Evolutionary conservation across 805 yeast species (phyloP).

Genomic region (Kuraishia floccosa): DNA sequence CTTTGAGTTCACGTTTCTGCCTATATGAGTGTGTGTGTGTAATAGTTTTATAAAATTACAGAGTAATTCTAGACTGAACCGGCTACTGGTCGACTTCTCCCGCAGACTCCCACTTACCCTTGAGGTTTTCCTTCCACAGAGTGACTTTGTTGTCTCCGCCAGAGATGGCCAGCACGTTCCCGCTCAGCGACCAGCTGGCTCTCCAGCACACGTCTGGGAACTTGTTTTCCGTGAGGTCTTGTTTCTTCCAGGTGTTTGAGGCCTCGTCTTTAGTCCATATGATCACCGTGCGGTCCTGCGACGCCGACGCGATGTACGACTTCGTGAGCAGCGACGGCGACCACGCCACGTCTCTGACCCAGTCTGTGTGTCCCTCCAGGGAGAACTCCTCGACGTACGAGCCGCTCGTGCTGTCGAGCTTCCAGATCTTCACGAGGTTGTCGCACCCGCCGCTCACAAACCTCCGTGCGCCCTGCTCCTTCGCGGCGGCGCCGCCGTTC

Average conservation of each 20-base stretch:
- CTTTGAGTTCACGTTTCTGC: slow-evolving; percentile 1
- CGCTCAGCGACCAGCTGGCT: slow-evolving; percentile 94
- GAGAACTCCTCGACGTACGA: slow-evolving; percentile 64
- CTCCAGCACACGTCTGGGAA: slow-evolving; percentile 99
- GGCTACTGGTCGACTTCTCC: slow-evolving; percentile 81
- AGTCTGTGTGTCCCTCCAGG: slow-evolving; percentile 86
- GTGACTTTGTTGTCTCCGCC: slow-evolving; percentile 96
- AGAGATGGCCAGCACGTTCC: slow-evolving; percentile 88
- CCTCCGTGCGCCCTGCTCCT: slow-evolving; percentile 42
- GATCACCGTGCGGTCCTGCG: slow-evolving; percentile 90
- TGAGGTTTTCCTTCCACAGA: slow-evolving; percentile 89
- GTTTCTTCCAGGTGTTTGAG: slow-evolving; percentile 63
- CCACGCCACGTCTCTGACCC: slow-evolving; percentile 99
- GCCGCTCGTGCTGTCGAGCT: slow-evolving; percentile 39
- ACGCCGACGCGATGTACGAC: slow-evolving; percentile 90
- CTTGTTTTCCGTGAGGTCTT: slow-evolving; percentile 59
- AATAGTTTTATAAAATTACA: too few species aligned
- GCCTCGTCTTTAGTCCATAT: slow-evolving; percentile 82
- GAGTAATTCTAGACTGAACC: too few species aligned
- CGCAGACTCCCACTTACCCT: slow-evolving; percentile 95
- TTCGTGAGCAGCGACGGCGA: slow-evolving; percentile 82
- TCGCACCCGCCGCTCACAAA: slow-evolving; percentile 95
- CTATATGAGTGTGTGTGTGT: slow-evolving; percentile 1
- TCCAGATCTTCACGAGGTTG: slow-evolving; percentile 89
- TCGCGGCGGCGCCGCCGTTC: slow-evolving; percentile 16